These are phyloP conservation scores for Phytophthora meadii DNA, from an alignment of 352 stramenopile species.

Conservation along the genomic window DNA sequence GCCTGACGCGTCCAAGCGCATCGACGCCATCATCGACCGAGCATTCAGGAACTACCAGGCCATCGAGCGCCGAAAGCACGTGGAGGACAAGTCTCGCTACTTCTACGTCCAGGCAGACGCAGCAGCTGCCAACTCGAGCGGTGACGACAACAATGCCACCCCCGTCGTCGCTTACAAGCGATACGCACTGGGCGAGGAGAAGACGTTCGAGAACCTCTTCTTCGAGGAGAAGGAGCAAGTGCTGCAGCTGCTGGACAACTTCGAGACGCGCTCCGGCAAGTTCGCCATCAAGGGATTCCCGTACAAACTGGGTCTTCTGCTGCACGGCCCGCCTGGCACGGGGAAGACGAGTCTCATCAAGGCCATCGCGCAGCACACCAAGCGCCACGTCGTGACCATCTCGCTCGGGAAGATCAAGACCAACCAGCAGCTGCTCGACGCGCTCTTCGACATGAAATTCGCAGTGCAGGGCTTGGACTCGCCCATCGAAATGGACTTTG, in stretches of 20 bases:
- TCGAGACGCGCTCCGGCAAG: constrained; percentile 68
- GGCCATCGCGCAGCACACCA: constrained; percentile 81
- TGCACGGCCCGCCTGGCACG: constrained; percentile 89
- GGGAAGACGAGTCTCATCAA: constrained; percentile 93
- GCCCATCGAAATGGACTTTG: constrained; percentile 74
- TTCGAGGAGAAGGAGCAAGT: constrained; percentile 83
- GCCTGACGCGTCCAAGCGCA: constrained; percentile 42
- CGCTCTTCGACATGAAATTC: constrained; percentile 82
- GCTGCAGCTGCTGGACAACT: constrained; percentile 80
- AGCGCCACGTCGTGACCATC: constrained; percentile 83
- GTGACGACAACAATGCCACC: constrained; percentile 17
- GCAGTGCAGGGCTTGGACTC: constrained; percentile 64
- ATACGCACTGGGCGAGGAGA: constrained; percentile 87
- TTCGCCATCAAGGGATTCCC: constrained; percentile 90
- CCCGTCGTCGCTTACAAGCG: constrained; percentile 55
- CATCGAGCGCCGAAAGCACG: constrained; percentile 41
- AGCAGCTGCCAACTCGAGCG: constrained; percentile 5
- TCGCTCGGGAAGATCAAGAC: constrained; percentile 78
- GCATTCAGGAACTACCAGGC: constrained; percentile 51
- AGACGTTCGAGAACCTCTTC: constrained; percentile 91
- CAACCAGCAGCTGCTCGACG: constrained; percentile 84
- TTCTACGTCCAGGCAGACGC: constrained; percentile 44
- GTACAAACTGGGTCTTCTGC: constrained; percentile 88
- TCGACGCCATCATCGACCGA: constrained; percentile 48
- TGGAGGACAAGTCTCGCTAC: constrained; percentile 53